Percentiles rank a stretch among this genome's conserved stretches.
Evolutionary conservation across 192 early-diverging fungal genomes (phyloP).

Genomic region (Ambispora gerdemannii): DNA sequence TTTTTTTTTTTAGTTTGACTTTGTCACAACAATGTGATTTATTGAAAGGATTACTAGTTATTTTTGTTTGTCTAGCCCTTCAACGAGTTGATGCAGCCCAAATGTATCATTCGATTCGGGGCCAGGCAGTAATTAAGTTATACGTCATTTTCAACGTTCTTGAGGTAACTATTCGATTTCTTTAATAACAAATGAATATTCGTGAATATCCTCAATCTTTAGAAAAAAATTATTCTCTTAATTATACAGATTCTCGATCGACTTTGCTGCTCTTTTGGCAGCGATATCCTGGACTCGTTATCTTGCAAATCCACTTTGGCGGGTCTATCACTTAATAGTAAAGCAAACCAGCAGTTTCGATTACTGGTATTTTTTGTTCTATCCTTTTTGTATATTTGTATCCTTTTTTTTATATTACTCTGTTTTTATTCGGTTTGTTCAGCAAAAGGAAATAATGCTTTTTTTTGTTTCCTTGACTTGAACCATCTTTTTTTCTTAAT

Average conservation of each 20-base stretch:
- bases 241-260: constrained; percentile 77
- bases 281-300: constrained; percentile 92
- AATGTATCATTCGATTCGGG: constrained; percentile 94
- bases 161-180: constrained; percentile 55
- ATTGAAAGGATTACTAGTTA: constrained; percentile 79
- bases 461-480: too few species aligned
- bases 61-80: constrained; percentile 70
- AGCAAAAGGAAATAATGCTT: too few species aligned
- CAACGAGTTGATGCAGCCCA: constrained; percentile 81
- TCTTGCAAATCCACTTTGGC: constrained; percentile 75
- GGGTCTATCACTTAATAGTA: constrained; percentile 30
- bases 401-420: too few species aligned
- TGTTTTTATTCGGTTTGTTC: too few species aligned
- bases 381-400: constrained; percentile 81
- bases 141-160: constrained; percentile 96
- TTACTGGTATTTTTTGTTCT: constrained; percentile 65
- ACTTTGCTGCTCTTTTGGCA: constrained; percentile 88
- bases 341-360: constrained; percentile 42
- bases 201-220: not conserved
- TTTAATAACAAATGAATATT: not conserved
- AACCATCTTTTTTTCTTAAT: too few species aligned
- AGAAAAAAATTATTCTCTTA: not conserved
- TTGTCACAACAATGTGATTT: constrained; percentile 88
- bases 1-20: constrained; percentile 50
- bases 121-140: constrained; percentile 93